Conservation (phyloP, 2,329 filamentous ascomycete species). For the Ascochyta lentis region DNA sequence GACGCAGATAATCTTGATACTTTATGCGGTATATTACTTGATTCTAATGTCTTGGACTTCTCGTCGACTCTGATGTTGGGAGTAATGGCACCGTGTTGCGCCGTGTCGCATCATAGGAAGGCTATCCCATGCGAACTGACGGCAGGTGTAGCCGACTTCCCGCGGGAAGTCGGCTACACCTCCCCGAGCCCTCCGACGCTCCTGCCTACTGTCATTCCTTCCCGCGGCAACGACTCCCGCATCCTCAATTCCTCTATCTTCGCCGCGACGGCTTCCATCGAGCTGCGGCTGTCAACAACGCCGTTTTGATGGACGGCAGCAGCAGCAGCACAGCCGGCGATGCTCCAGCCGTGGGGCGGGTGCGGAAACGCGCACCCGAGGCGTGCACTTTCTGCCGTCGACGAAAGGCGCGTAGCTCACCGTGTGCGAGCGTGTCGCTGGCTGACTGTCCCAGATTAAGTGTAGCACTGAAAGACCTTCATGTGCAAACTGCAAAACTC, state of each 20-base stretch:
- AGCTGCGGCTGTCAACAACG: not conserved
- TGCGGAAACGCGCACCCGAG: slow-evolving; percentile 35
- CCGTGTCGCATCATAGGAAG: not conserved
- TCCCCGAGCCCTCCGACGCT: not conserved
- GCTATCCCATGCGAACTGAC: not conserved
- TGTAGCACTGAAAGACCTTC: slow-evolving; percentile 56
- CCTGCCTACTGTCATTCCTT: not conserved
- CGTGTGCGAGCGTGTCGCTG: not conserved
- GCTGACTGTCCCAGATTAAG: slow-evolving; percentile 51
- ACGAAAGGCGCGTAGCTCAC: slow-evolving; percentile 43
- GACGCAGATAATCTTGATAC: not conserved
- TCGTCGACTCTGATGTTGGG: not conserved
- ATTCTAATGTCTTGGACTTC: not conserved
- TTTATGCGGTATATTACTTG: not conserved
- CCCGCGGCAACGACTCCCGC: slow-evolving; percentile 7
- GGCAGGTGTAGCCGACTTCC: not conserved
- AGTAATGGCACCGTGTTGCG: not conserved
- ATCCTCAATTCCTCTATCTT: not conserved
- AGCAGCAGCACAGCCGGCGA: slow-evolving; percentile 3
- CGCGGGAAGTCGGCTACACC: not conserved
- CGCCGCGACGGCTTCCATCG: not conserved
- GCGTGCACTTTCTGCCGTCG: slow-evolving; percentile 50
- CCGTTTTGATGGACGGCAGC: slow-evolving; percentile 6
- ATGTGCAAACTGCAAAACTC: slow-evolving; percentile 57
- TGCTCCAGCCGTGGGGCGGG: slow-evolving; percentile 18